Conservation (phyloP, 164 flowering plant genomes). For the Taxillus chinensis region DNA sequence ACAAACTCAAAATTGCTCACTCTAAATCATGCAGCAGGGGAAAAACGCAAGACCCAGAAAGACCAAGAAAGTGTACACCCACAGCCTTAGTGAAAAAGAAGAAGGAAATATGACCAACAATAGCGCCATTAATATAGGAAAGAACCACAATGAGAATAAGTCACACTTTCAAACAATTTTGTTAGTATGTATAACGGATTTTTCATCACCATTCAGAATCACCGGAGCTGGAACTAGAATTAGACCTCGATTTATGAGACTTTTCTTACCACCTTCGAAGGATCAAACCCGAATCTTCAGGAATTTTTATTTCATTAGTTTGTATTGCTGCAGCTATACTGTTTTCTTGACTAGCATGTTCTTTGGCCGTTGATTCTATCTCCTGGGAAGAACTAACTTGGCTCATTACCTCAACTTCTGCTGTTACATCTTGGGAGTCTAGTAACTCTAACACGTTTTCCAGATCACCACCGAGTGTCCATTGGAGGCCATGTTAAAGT, state of each 20-base stretch:
- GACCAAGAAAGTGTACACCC: not conserved
- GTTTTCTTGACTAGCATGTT: constrained; percentile 9
- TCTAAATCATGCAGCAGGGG: too few species aligned
- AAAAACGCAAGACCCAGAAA: too few species aligned
- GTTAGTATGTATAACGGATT: not conserved
- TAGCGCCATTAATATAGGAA: too few species aligned
- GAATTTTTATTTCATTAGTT: constrained; percentile 3
- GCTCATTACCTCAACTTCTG: constrained; percentile 10
- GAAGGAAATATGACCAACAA: not conserved
- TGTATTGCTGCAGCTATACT: constrained; percentile 1
- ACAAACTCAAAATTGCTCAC: too few species aligned
- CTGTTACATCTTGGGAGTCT: constrained; percentile 9
- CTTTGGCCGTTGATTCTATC: constrained; percentile 11
- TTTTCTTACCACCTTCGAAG: constrained; percentile 11
- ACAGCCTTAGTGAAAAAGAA: not conserved
- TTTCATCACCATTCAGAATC: constrained; percentile 31
- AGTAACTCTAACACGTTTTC: constrained; percentile 7
- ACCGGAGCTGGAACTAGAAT: constrained; percentile 33
- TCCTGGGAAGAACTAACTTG: constrained; percentile 12
- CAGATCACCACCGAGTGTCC: constrained; percentile 6
- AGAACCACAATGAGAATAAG: not conserved
- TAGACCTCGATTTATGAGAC: constrained; percentile 14
- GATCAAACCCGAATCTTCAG: constrained; percentile 7
- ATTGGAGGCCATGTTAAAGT: constrained; percentile 14
- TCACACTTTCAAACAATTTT: not conserved